Evolutionary conservation across 768 basidiomycete genomes (phyloP).

Genomic region (Tulasnella sp.): DNA sequence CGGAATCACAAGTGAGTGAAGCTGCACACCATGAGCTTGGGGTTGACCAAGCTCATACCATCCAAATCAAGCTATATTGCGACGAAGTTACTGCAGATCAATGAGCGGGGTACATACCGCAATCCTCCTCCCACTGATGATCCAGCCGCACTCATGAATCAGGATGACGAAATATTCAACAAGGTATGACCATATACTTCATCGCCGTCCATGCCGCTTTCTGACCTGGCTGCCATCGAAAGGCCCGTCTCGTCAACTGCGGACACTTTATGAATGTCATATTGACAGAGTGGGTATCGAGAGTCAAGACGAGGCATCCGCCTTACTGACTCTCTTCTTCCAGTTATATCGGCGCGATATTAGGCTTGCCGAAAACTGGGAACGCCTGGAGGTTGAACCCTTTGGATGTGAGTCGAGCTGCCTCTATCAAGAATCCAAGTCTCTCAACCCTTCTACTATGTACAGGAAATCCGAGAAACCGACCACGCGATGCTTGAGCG

Average conservation of each 20-base stretch:
- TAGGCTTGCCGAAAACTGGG: conserved; percentile 54
- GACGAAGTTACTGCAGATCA: conserved; percentile 52
- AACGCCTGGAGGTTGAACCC: conserved; percentile 51
- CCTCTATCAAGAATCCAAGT: too few relatives aligned
- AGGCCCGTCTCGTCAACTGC: conserved; percentile 50
- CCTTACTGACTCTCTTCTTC: conserved; percentile 59
- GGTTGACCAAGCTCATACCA: not conserved
- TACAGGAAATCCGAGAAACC: conserved; percentile 39
- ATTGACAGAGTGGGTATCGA: conserved; percentile 13
- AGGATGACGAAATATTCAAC: conserved; percentile 72
- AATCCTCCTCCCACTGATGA: conserved; percentile 19
- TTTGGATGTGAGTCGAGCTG: conserved; percentile 3
- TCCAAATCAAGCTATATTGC: conserved; percentile 48
- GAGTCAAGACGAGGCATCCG: too few relatives aligned
- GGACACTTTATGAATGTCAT: conserved; percentile 20
- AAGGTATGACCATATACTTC: conserved; percentile 42
- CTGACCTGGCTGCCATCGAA: too few relatives aligned
- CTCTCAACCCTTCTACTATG: not conserved
- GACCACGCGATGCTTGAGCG: conserved; percentile 46
- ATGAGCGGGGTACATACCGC: conserved; percentile 46
- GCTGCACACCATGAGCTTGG: not conserved
- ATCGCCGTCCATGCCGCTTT: too few relatives aligned
- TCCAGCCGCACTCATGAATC: conserved; percentile 22
- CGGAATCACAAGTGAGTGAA: conserved; percentile 61
- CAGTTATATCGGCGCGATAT: conserved; percentile 57